Conservation (phyloP, 2,329 filamentous ascomycete species). For the Cladophialophora immunda region DNA sequence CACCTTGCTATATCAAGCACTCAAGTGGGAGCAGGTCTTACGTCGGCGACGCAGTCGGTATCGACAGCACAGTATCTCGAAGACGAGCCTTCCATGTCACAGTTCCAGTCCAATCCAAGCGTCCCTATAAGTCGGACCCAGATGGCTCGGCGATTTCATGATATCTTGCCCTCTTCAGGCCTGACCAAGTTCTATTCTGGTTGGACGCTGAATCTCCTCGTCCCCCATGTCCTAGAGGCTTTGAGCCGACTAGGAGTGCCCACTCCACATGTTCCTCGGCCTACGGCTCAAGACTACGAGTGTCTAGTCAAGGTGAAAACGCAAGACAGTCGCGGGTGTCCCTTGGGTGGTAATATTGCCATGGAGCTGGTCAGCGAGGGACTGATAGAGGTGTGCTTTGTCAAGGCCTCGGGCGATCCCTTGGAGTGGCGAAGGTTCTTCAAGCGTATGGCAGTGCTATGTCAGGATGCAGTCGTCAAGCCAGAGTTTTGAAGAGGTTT, state of each 20-base stretch:
- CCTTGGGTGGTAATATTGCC: conserved; percentile 54
- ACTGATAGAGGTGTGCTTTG: conserved; percentile 73
- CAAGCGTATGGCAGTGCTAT: conserved; percentile 89
- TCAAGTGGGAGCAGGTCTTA: conserved; percentile 30
- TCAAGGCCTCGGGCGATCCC: conserved; percentile 95
- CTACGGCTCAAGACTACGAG: conserved; percentile 60
- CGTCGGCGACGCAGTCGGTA: conserved; percentile 58
- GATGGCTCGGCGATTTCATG: conserved; percentile 83
- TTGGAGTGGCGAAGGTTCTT: conserved; percentile 97
- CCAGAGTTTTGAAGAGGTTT: conserved; percentile 52
- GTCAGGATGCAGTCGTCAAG: conserved; percentile 81
- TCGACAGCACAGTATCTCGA: conserved; percentile 62
- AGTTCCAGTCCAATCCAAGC: conserved; percentile 81
- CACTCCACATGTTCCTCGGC: conserved; percentile 60
- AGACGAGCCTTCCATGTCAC: conserved; percentile 83
- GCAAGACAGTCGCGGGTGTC: conserved; percentile 61
- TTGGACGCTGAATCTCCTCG: conserved; percentile 75
- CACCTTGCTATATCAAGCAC: conserved; percentile 56
- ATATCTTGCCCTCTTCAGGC: conserved; percentile 87
- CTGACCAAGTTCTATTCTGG: conserved; percentile 93
- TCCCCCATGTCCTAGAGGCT: conserved; percentile 81
- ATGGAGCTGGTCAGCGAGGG: conserved; percentile 66
- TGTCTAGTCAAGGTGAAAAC: conserved; percentile 77
- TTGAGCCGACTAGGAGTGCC: conserved; percentile 87
- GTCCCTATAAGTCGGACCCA: conserved; percentile 88